Conservation (phyloP, 345 rosid species). For the Excoecaria cochinchinensis region DNA sequence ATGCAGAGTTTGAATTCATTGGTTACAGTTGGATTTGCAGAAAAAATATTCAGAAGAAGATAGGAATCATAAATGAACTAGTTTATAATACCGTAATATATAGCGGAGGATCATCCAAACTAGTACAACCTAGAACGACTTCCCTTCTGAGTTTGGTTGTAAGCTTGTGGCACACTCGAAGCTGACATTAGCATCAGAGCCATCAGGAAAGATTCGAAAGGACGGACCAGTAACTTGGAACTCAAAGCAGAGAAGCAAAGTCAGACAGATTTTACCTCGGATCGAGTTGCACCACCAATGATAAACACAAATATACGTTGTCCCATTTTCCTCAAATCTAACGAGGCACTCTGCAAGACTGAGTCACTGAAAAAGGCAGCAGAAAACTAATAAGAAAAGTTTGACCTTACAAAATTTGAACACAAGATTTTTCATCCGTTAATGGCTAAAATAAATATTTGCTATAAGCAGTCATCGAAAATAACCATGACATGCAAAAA, state of each 20-base stretch:
- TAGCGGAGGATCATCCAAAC: conserved; percentile 77
- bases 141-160: conserved; percentile 82
- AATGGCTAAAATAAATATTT: not conserved
- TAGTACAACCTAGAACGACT: conserved; percentile 74
- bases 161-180: conserved; percentile 86
- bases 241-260: conserved; percentile 6
- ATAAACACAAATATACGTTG: conserved; percentile 82
- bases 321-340: conserved; percentile 75
- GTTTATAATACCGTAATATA: conserved; percentile 56
- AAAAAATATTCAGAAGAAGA: not conserved
- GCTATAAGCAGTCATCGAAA: not conserved
- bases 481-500: not conserved
- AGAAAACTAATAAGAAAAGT: conserved; percentile 17
- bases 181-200: conserved; percentile 37
- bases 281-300: conserved; percentile 93
- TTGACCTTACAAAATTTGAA: conserved; percentile 9
- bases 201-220: conserved; percentile 8
- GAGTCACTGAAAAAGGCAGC: conserved; percentile 56
- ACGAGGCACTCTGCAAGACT: conserved; percentile 44
- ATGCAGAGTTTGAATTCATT: not conserved
- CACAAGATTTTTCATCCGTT: not conserved
- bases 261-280: conserved; percentile 56
- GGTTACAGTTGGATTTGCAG: not conserved
- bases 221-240: not conserved
- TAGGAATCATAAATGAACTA: not conserved